Percentiles rank a stretch among this genome's conserved stretches.
Conservation (phyloP, 1,139 yeast species). For the Pichia kudriavzevii region DNA sequence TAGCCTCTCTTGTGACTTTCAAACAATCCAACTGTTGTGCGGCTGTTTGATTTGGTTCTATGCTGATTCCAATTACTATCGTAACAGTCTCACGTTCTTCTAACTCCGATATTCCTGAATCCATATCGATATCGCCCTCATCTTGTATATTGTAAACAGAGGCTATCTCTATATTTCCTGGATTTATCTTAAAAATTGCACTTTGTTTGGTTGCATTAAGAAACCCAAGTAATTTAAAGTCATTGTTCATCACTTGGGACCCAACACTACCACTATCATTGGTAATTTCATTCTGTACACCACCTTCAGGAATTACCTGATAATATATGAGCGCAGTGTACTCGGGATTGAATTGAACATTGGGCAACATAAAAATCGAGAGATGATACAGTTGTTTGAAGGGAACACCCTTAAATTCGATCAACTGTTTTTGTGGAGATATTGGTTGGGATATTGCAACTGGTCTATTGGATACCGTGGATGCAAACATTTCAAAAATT, state of each 20-base stretch:
- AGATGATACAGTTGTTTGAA: constrained; percentile 24
- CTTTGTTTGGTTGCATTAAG: constrained; percentile 73
- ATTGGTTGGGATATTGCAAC: constrained; percentile 27
- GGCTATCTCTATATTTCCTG: constrained; percentile 19
- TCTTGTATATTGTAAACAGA: constrained; percentile 15
- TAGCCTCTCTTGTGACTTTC: constrained; percentile 17
- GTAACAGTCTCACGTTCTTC: constrained; percentile 16
- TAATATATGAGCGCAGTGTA: constrained; percentile 82
- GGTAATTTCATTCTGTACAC: constrained; percentile 1
- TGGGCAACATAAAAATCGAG: constrained; percentile 29
- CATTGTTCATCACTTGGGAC: constrained; percentile 30
- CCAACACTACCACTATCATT: background rate
- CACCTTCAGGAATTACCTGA: constrained; percentile 49
- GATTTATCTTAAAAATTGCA: constrained; percentile 75
- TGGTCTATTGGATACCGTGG: constrained; percentile 28
- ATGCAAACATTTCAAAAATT: constrained; percentile 26
- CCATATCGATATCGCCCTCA: constrained; percentile 30
- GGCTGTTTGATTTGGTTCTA: constrained; percentile 67
- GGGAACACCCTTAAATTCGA: constrained; percentile 23
- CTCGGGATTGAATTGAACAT: constrained; percentile 52
- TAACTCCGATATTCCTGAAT: constrained; percentile 22
- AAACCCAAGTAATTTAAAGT: constrained; percentile 74
- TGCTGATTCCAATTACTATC: constrained; percentile 75
- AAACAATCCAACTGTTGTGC: constrained; percentile 38
- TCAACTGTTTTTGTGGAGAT: constrained; percentile 25